phyloP scores from a whole-genome alignment of 441 rosid genomes.

The Pelargonium australe region DNA sequence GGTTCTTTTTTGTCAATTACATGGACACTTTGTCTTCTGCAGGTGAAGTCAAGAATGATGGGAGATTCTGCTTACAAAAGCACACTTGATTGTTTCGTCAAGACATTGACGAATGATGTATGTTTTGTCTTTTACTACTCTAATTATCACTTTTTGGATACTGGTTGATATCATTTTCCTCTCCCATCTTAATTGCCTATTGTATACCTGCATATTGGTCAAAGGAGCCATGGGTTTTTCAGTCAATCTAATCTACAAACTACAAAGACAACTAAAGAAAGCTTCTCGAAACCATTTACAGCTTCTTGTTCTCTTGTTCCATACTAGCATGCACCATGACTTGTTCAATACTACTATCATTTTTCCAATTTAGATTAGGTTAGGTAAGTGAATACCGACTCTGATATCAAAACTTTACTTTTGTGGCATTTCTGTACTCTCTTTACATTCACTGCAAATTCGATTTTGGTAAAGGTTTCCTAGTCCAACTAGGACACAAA shows the following conservation, averaged over 20 bases:
- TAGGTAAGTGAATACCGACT: too few relatives aligned
- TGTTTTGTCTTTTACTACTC: constrained; percentile 17
- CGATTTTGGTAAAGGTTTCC: too few relatives aligned
- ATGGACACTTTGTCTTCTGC: constrained; percentile 11
- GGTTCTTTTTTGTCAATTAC: background rate
- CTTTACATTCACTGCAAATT: too few relatives aligned
- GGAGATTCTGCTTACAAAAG: constrained; percentile 88
- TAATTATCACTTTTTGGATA: background rate
- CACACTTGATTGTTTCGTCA: constrained; percentile 86
- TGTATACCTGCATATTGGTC: too few relatives aligned
- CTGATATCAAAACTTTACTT: too few relatives aligned
- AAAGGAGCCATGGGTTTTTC: too few relatives aligned
- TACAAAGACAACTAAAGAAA: too few relatives aligned
- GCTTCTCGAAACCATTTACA: too few relatives aligned
- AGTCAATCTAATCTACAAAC: too few relatives aligned
- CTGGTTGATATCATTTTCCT: background rate
- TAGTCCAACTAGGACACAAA: too few relatives aligned
- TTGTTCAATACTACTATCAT: background rate
- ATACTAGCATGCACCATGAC: background rate
- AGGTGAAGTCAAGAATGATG: constrained; percentile 99
- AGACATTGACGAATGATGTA: constrained; percentile 86
- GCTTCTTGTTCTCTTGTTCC: background rate
- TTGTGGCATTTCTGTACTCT: too few relatives aligned
- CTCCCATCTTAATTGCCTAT: too few relatives aligned
- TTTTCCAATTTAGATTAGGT: background rate